A percentile compares a stretch with the other conserved stretches of the same genome.
These are phyloP conservation scores for Clonostachys chloroleuca DNA, from an alignment of 2,329 filamentous ascomycete genomes.

Conservation along the genomic window DNA sequence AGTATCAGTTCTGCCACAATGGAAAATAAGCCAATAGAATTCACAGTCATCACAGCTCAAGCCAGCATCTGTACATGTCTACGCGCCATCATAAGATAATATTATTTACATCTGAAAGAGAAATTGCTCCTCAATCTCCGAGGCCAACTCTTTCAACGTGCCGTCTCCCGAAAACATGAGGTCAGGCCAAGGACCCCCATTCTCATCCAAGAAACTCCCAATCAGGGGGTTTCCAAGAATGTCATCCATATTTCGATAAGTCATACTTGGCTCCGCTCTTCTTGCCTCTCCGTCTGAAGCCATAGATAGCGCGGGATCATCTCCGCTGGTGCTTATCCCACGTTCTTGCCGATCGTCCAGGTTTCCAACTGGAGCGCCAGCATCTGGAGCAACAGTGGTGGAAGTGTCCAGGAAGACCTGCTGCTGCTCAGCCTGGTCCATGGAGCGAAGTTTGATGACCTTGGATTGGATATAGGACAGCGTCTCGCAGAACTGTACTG, in stretches of 20 bases:
- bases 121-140: conserved; percentile 15
- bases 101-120: conserved; percentile 2
- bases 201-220: conserved; percentile 17
- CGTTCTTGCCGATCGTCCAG: neutral
- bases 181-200: conserved; percentile 14
- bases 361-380: neutral
- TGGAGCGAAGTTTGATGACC: conserved; percentile 8
- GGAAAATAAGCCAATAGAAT: no score
- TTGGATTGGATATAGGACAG: conserved; percentile 15
- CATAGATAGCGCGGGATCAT: neutral
- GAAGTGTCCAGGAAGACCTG: neutral
- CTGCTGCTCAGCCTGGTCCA: conserved; percentile 3
- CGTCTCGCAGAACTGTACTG: conserved; percentile 18
- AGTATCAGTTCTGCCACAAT: no score
- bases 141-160: conserved; percentile 13
- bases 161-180: conserved; percentile 15
- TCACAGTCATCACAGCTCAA: no score
- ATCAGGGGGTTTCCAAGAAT: conserved; percentile 15
- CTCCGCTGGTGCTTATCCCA: no score
- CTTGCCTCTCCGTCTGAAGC: neutral
- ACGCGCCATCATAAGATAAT: no score
- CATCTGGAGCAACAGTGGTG: neutral
- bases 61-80: no score
- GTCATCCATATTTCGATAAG: conserved; percentile 5
- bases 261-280: neutral